A percentile compares a stretch with the other conserved stretches of the same genome.
Evolutionary conservation across 345 rosid species (phyloP).

Genomic region (Dipteronia dyeriana): DNA sequence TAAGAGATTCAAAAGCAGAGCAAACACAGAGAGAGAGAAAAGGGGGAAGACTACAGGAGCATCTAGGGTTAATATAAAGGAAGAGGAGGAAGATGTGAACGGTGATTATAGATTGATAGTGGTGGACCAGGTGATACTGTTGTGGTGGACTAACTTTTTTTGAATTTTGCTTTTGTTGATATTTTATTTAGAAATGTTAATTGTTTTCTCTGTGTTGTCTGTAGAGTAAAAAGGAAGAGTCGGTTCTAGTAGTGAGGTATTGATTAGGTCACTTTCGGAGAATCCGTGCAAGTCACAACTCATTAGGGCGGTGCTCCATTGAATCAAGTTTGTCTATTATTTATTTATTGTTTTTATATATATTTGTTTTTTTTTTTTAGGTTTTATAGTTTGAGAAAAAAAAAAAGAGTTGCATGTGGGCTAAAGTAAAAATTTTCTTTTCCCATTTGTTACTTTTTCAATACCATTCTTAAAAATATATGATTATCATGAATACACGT

Average conservation of each 20-base stretch:
- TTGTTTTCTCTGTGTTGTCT: neutral
- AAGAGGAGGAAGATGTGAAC: neutral
- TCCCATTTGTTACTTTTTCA: neutral
- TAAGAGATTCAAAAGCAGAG: neutral
- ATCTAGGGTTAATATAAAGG: constrained; percentile 26
- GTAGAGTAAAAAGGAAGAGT: neutral
- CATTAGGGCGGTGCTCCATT: constrained; percentile 7
- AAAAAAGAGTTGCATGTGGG: neutral
- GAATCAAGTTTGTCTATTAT: neutral
- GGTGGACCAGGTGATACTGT: no score
- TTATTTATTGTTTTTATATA: no score
- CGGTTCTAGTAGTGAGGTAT: neutral
- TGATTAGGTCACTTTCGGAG: constrained; percentile 20
- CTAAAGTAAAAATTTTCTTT: constrained; percentile 10
- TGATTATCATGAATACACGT: no score
- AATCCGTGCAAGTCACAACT: constrained; percentile 21
- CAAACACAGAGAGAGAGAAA: neutral
- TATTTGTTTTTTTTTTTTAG: no score
- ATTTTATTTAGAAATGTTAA: neutral
- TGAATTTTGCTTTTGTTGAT: constrained; percentile 4
- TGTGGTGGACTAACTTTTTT: neutral
- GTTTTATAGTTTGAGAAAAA: neutral
- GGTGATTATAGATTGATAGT: neutral
- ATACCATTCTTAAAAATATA: neutral
- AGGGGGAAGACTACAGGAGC: constrained; percentile 26